A percentile compares a stretch with the other conserved stretches of the same genome.
phyloP scores from a whole-genome alignment of 2,329 filamentous ascomycete genomes.

The Claviceps sp. region DNA sequence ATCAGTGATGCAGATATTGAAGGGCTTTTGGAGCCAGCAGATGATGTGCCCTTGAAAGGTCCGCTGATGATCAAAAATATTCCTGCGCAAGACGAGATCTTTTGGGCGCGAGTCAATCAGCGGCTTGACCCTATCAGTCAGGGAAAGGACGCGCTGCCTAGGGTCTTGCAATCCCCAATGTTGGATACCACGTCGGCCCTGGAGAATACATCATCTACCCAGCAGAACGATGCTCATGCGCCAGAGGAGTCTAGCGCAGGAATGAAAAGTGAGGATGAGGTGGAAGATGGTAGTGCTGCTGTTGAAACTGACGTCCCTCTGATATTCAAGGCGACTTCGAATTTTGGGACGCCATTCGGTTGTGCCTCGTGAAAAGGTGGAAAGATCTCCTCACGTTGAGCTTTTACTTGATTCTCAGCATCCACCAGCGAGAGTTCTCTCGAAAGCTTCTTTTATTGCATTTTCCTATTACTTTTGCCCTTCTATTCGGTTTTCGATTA shows the following conservation, averaged over 20 bases:
- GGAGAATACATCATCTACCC: background rate
- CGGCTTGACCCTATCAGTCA: conserved; percentile 37
- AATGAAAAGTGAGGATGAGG: conserved; percentile 12
- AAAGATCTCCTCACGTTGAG: background rate
- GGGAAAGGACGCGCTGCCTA: conserved; percentile 32
- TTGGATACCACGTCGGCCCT: conserved; percentile 1
- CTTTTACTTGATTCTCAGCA: background rate
- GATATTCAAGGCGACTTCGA: conserved; percentile 30
- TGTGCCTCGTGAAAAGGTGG: conserved; percentile 5
- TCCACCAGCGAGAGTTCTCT: background rate
- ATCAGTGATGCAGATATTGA: conserved; percentile 9
- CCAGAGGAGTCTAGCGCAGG: conserved; percentile 5
- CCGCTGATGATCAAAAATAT: conserved; percentile 42
- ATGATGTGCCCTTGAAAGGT: conserved; percentile 35
- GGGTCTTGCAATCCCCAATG: conserved; percentile 19
- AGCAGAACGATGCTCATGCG: conserved; percentile 10
- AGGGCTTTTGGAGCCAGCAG: conserved; percentile 23
- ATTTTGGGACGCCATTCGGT: conserved; percentile 35
- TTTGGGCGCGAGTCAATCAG: conserved; percentile 35
- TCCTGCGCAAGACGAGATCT: conserved; percentile 41
- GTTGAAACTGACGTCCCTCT: conserved; percentile 30
- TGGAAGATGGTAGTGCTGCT: conserved; percentile 13
- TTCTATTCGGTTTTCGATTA: no score
- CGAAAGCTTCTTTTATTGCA: background rate
- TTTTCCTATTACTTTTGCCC: background rate